Conservation (phyloP, 768 basidiomycete species). For the Agaricus subrufescens region DNA sequence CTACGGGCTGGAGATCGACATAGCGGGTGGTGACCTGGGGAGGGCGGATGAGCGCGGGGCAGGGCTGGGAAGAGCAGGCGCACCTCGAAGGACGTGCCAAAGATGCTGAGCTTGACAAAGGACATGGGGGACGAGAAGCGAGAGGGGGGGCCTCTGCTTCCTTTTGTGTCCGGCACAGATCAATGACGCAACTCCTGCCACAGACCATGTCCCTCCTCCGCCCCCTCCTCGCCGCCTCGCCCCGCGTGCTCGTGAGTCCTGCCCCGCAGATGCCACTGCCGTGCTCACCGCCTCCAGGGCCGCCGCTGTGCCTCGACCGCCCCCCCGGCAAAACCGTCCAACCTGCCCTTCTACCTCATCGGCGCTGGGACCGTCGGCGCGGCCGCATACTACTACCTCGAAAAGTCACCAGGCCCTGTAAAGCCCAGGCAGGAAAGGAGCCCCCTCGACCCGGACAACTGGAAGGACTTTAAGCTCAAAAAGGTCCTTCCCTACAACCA, state of each 20-base stretch:
- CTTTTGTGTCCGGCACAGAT: conserved; percentile 9
- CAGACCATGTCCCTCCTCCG: conserved; percentile 39
- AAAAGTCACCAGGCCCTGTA: conserved; percentile 19
- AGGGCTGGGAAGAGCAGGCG: conserved; percentile 15
- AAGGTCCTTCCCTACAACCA: conserved; percentile 87
- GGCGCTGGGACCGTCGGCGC: conserved; percentile 42
- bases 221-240: conserved; percentile 23
- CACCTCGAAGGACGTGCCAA: conserved; percentile 96
- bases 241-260: conserved; percentile 38
- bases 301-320: conserved; percentile 33
- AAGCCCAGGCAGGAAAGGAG: conserved; percentile 52
- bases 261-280: not conserved
- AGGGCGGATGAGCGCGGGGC: conserved; percentile 11
- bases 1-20: conserved; percentile 98
- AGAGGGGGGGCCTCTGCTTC: conserved; percentile 17
- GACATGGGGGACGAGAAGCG: conserved; percentile 50
- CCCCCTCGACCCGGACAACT: conserved; percentile 71
- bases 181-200: conserved; percentile 10
- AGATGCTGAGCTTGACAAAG: conserved; percentile 97
- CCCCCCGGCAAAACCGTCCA: conserved; percentile 41
- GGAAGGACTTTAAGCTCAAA: conserved; percentile 78
- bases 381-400: conserved; percentile 49
- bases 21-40: conserved; percentile 92
- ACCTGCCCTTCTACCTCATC: conserved; percentile 41
- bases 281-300: conserved; percentile 19